Conservation (phyloP, 2,329 filamentous ascomycete species). For the Westerdykella aurantiaca region DNA sequence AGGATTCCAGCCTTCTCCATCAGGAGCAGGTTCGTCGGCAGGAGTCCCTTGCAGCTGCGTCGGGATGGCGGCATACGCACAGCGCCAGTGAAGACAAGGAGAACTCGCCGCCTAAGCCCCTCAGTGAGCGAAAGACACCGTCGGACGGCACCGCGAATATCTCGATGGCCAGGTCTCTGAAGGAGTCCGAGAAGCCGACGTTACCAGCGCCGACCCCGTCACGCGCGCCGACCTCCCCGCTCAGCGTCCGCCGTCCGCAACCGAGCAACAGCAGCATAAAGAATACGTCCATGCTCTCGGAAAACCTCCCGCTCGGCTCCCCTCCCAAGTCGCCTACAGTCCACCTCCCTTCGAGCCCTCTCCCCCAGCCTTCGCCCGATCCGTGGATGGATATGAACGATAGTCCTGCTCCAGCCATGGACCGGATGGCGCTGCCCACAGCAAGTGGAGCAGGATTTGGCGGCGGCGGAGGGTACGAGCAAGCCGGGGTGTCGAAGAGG, state of each 20-base stretch:
- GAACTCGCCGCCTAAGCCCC: conserved; percentile 24
- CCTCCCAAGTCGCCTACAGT: conserved; percentile 13
- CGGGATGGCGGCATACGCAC: background rate
- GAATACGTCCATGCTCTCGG: no score
- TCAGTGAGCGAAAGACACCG: conserved; percentile 11
- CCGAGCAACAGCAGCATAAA: conserved; percentile 3
- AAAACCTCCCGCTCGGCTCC: conserved; percentile 12
- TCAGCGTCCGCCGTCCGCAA: conserved; percentile 14
- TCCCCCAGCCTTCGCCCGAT: conserved; percentile 29
- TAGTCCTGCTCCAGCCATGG: conserved; percentile 23
- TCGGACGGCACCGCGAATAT: conserved; percentile 18
- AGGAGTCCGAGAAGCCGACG: conserved; percentile 14
- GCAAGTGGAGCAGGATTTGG: conserved; percentile 21
- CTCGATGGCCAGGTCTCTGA: conserved; percentile 13
- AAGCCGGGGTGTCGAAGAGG: conserved; percentile 12
- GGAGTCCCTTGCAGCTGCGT: no score
- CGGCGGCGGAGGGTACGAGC: conserved; percentile 13
- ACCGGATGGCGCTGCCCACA: conserved; percentile 31
- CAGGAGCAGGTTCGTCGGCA: conserved; percentile 5
- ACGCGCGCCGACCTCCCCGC: conserved; percentile 14
- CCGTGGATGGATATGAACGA: conserved; percentile 26
- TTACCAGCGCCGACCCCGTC: conserved; percentile 6
- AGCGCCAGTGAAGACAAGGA: conserved; percentile 23
- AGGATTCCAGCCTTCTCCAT: conserved; percentile 11
- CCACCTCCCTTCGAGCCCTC: conserved; percentile 23